These are phyloP conservation scores for Triticum dicoccoides DNA, from an alignment of 176 grass and related monocot genomes.

Conservation along the genomic window DNA sequence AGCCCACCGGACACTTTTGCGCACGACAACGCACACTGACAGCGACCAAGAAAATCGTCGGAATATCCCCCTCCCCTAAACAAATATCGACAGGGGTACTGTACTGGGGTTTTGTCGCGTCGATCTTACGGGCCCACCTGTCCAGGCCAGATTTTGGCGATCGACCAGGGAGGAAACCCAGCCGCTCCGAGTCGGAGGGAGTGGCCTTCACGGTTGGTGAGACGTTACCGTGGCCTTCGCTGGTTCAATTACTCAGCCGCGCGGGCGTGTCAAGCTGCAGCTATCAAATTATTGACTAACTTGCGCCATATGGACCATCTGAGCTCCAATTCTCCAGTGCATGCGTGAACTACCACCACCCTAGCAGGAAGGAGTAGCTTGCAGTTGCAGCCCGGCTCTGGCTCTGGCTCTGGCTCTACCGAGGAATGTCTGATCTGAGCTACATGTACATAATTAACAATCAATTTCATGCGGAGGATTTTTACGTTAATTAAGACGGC, in stretches of 20 bases:
- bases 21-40: background rate
- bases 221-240: slow-evolving; percentile 22
- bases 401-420: background rate
- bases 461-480: background rate
- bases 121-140: background rate
- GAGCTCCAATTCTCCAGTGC: background rate
- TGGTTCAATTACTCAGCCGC: background rate
- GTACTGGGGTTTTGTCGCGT: background rate
- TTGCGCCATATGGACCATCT: background rate
- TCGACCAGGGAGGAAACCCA: background rate
- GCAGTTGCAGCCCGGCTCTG: background rate
- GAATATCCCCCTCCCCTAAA: background rate
- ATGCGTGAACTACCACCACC: background rate
- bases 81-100: background rate
- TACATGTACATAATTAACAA: background rate
- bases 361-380: background rate
- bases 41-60: background rate
- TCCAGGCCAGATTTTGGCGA: background rate
- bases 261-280: background rate
- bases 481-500: background rate
- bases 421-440: background rate
- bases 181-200: background rate
- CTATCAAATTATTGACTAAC: background rate
- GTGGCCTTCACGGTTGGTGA: slow-evolving; percentile 28
- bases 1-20: background rate